A percentile compares a stretch with the other conserved stretches of the same genome.
Conservation (phyloP, 2,329 filamentous ascomycete species). For the Cordyceps cateniannulata region DNA sequence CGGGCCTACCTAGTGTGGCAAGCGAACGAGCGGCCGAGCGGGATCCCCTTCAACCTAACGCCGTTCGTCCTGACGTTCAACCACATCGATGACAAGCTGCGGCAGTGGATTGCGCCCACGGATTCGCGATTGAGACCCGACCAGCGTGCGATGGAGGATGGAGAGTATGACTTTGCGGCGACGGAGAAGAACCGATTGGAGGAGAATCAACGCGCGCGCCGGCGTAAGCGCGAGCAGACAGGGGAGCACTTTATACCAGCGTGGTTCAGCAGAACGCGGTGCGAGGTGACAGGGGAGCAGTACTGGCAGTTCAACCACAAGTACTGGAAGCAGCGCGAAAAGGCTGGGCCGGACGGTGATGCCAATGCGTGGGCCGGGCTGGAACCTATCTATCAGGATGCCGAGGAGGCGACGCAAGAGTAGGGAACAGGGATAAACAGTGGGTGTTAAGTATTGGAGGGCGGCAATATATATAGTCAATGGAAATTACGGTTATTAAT, state of each 20-base stretch:
- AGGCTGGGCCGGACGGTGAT: conserved; percentile 54
- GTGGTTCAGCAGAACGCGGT: conserved; percentile 73
- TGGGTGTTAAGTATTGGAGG: not conserved
- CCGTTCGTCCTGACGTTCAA: conserved; percentile 95
- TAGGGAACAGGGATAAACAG: not conserved
- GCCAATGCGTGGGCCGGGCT: conserved; percentile 58
- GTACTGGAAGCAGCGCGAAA: conserved; percentile 75
- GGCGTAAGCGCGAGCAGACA: conserved; percentile 63
- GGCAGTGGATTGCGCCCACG: conserved; percentile 75
- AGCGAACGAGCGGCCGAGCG: conserved; percentile 69
- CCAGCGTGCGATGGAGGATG: conserved; percentile 96
- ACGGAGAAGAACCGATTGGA: conserved; percentile 92
- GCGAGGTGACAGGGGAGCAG: conserved; percentile 75
- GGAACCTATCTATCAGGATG: conserved; percentile 64
- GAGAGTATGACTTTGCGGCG: conserved; percentile 90
- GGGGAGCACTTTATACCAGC: conserved; percentile 78
- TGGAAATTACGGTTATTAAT: not conserved
- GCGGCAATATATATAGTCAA: conserved; percentile 3
- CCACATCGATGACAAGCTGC: conserved; percentile 77
- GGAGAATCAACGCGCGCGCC: conserved; percentile 76
- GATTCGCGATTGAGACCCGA: conserved; percentile 91
- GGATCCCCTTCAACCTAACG: conserved; percentile 94
- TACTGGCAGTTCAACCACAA: conserved; percentile 86
- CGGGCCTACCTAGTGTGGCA: conserved; percentile 92
- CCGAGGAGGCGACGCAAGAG: conserved; percentile 10